These are phyloP conservation scores for Globisporangium lucens DNA, from an alignment of 352 stramenopile genomes.

Conservation along the genomic window DNA sequence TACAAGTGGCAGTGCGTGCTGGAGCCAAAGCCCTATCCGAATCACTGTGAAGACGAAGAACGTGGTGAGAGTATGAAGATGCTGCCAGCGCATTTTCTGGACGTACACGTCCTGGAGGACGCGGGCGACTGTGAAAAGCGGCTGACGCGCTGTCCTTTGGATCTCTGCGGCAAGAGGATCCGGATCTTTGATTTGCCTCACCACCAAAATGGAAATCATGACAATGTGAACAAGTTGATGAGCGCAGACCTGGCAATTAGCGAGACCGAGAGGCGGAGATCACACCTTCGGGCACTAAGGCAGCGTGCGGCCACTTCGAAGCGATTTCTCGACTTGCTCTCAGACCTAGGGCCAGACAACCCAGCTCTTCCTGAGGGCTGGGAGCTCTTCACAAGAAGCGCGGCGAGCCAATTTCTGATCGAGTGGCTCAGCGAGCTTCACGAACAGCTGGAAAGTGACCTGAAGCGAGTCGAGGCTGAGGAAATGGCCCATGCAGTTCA, in stretches of 20 bases:
- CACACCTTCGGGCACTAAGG: constrained; percentile 9
- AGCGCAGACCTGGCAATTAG: constrained; percentile 11
- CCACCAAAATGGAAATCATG: background rate
- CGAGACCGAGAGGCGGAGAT: background rate
- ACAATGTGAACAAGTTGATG: constrained; percentile 17
- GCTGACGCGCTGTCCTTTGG: constrained; percentile 39
- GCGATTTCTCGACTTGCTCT: constrained; percentile 8
- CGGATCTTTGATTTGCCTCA: constrained; percentile 33
- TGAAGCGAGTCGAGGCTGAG: background rate
- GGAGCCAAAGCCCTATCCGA: constrained; percentile 40
- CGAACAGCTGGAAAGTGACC: background rate
- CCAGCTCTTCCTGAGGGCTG: background rate
- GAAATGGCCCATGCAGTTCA: constrained; percentile 18
- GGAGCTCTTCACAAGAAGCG: constrained; percentile 1
- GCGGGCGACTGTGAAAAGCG: constrained; percentile 44
- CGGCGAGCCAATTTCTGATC: constrained; percentile 3
- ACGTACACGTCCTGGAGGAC: constrained; percentile 42
- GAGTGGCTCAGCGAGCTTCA: constrained; percentile 12
- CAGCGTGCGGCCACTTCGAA: constrained; percentile 4
- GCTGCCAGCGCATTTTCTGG: constrained; percentile 30
- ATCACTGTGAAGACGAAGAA: constrained; percentile 15
- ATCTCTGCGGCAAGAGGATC: constrained; percentile 69
- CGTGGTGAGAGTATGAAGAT: background rate
- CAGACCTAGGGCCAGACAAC: background rate
- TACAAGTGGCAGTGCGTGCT: constrained; percentile 67